phyloP scores from a whole-genome alignment of 768 basidiomycete species.

The Lactifluus subvellereus region DNA sequence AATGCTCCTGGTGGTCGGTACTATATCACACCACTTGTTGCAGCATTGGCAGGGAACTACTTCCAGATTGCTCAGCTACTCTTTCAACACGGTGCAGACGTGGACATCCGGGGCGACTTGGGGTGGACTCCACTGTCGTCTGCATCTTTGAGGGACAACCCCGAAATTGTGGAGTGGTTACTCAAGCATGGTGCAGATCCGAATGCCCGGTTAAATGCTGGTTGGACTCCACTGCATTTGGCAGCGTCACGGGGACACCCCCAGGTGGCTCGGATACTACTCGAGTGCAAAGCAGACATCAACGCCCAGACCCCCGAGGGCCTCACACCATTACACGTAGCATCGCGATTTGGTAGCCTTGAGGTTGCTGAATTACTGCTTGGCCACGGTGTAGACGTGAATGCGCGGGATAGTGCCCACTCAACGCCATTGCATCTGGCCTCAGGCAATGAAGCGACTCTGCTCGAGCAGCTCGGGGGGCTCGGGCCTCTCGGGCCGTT shows the following conservation, averaged over 20 bases:
- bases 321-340: background rate
- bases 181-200: background rate
- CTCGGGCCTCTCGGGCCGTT: no score
- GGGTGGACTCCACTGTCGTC: background rate
- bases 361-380: background rate
- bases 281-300: background rate
- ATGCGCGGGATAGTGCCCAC: no score
- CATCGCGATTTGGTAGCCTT: background rate
- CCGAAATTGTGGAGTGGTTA: background rate
- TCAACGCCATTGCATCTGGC: no score
- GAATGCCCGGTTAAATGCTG: background rate
- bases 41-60: background rate
- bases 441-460: no score
- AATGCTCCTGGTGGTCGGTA: background rate
- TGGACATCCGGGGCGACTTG: background rate
- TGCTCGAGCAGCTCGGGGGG: no score
- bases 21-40: background rate
- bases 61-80: background rate
- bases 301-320: constrained; percentile 24
- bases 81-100: background rate
- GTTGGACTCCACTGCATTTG: background rate
- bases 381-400: background rate
- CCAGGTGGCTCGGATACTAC: background rate
- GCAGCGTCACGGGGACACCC: background rate
- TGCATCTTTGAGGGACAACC: background rate